Base-by-base conservation (phyloP, 148 eudicot genomes). In the Vaccinium darrowii region DNA sequence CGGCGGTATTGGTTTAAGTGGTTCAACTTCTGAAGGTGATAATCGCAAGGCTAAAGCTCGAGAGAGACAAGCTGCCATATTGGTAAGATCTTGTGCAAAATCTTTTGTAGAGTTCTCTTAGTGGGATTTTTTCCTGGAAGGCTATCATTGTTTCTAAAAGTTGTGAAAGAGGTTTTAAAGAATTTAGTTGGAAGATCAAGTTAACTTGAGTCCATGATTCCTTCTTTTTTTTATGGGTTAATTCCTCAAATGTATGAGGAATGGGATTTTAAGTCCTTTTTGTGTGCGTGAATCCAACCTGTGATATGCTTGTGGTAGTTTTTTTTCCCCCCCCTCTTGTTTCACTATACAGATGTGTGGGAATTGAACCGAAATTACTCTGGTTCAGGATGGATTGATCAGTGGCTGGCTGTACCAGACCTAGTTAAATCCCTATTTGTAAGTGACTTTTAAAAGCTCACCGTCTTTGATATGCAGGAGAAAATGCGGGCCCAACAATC, bases 401-500 rank as follows among this genome's bases (percentile, higher is more conserved):
- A 36, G 65, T 73, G 69, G 11, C 30, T 7, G 19, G 11, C 51
- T 3, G 19, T 39, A 54, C 85, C 54, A 54, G 85, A 50, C n/a
- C 11, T 52, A 27, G 82, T 82, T 52, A 52, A 53, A 53, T 63
- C 25, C 30, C 63, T 53, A n/a, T 53, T 65, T 84, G 43, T 78
- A 14, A 76, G 21, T 53, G 50, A 43, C n/a, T 67, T 30, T 51
- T 47, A 25, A 56, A 76, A 50, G 62, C 78, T 87, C 86, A 79
- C 67, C 67, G 71, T 63, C 36, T 77, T 75, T 75, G 33, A 57
- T 87, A 62, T 88, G 83, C 92, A 97, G 99, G 98, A 93, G 80
- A 95, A 94, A 89, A 97, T 97, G 99, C 91, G 92, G 87, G 96
- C 95, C 6, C 94, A 94, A 85, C 99, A 97, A 72, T 93, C 98